phyloP scores from a whole-genome alignment of 768 basidiomycete genomes.

The Filobasidium floriforme region DNA sequence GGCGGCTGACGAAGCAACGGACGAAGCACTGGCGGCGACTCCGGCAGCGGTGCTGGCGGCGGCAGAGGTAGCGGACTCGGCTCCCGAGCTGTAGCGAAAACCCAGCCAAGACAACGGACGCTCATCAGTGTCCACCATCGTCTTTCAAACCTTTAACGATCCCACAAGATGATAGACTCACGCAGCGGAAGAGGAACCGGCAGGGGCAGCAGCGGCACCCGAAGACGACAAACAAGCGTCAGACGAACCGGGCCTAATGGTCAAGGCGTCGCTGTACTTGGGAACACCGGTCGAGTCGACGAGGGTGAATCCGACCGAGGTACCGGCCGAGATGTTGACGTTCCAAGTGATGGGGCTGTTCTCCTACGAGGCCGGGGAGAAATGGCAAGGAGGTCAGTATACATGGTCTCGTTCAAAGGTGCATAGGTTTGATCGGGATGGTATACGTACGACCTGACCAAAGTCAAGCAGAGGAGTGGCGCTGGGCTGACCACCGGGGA shows the following conservation, averaged over 20 bases:
- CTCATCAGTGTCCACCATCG: too few relatives aligned
- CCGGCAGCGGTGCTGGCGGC: neutral
- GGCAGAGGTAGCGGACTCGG: neutral
- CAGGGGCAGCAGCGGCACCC: constrained; percentile 28
- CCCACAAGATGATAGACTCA: constrained; percentile 19
- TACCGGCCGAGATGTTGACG: constrained; percentile 52
- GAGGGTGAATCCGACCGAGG: constrained; percentile 41
- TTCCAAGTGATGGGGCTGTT: constrained; percentile 54
- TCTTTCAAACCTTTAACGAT: constrained; percentile 7
- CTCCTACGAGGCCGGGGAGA: constrained; percentile 22
- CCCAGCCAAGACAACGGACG: too few relatives aligned
- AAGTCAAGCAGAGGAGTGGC: constrained; percentile 52
- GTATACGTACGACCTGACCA: constrained; percentile 26
- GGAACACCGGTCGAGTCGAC: constrained; percentile 56
- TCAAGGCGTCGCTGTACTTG: constrained; percentile 36
- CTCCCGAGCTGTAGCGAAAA: too few relatives aligned
- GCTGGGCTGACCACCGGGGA: constrained; percentile 51
- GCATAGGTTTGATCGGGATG: neutral
- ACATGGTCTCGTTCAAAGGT: neutral
- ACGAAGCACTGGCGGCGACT: neutral
- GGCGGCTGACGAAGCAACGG: constrained; percentile 7
- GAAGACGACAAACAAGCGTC: constrained; percentile 31
- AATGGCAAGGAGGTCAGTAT: constrained; percentile 4
- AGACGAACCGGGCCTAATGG: constrained; percentile 35
- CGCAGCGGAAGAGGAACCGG: constrained; percentile 13